Percentiles rank a stretch among this genome's conserved stretches.
These are phyloP conservation scores for Xylariaceae sp. DNA, from an alignment of 2,329 filamentous ascomycete genomes.

Conservation along the genomic window DNA sequence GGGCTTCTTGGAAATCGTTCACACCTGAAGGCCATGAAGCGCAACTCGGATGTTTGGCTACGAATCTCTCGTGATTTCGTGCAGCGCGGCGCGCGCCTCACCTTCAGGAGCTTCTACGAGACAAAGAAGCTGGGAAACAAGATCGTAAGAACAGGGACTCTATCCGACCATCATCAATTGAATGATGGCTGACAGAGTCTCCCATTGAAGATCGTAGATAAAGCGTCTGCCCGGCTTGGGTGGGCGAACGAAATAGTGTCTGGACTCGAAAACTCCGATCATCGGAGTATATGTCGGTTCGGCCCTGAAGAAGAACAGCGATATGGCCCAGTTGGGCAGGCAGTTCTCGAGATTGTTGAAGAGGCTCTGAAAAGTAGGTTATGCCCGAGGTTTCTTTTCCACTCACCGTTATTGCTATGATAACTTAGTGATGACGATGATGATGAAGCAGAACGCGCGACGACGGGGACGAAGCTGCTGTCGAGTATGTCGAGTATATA, in stretches of 20 bases:
- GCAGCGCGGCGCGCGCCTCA: neutral
- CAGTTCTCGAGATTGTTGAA: neutral
- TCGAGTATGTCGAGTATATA: too few species aligned
- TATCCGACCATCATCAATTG: neutral
- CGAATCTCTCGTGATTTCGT: neutral
- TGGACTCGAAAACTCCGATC: neutral
- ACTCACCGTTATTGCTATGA: too few species aligned
- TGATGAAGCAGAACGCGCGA: neutral
- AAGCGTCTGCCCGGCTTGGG: neutral
- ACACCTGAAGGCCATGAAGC: neutral
- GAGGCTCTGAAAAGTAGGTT: neutral
- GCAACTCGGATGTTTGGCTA: neutral
- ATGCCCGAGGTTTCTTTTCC: too few species aligned
- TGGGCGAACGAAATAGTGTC: neutral
- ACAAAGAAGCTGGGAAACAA: neutral
- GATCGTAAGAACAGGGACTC: neutral
- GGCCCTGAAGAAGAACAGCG: neutral
- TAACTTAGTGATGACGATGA: too few species aligned
- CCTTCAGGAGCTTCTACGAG: neutral
- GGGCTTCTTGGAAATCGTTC: neutral
- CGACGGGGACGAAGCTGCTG: constrained; percentile 5
- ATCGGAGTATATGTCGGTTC: neutral
- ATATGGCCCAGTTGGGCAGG: neutral
- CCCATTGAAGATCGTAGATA: neutral
- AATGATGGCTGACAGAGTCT: neutral